Evolutionary conservation across 2,329 filamentous ascomycete species (phyloP).

Genomic region (Botrytis squamosa): DNA sequence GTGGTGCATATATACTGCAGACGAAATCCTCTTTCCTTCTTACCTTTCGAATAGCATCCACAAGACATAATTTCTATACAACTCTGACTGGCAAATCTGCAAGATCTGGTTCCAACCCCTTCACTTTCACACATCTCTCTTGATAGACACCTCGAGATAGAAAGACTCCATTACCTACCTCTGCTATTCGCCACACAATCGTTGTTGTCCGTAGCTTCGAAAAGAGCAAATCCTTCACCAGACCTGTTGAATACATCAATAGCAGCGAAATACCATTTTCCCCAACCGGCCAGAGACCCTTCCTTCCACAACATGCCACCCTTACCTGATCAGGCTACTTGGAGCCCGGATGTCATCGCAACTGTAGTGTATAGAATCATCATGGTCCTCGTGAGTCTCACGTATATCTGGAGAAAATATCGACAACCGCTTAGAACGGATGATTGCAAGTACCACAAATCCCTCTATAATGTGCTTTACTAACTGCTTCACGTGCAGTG

Average conservation of each 20-base stretch:
- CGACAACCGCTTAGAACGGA: not conserved
- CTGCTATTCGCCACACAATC: not conserved
- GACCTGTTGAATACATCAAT: not conserved
- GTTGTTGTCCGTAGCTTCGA: not conserved
- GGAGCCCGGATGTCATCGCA: constrained; percentile 22
- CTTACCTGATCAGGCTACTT: not conserved
- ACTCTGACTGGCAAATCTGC: not conserved
- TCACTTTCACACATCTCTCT: not conserved
- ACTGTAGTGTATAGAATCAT: constrained; percentile 19
- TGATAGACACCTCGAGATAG: not conserved
- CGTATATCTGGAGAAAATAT: constrained; percentile 21
- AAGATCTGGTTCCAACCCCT: not conserved
- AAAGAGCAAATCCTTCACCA: not conserved
- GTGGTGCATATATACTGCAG: not conserved
- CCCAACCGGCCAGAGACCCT: not conserved
- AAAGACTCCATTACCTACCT: not conserved
- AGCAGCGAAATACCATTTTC: too few species aligned
- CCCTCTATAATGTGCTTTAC: not conserved
- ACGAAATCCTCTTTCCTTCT: not conserved
- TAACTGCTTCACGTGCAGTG: not conserved
- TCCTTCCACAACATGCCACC: not conserved
- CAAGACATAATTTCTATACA: not conserved
- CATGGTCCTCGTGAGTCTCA: constrained; percentile 22
- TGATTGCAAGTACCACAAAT: not conserved
- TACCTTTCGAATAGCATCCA: not conserved